Conservation (phyloP, 1,284 basidiomycete genomes). For the Rhodotorula sp. region DNA sequence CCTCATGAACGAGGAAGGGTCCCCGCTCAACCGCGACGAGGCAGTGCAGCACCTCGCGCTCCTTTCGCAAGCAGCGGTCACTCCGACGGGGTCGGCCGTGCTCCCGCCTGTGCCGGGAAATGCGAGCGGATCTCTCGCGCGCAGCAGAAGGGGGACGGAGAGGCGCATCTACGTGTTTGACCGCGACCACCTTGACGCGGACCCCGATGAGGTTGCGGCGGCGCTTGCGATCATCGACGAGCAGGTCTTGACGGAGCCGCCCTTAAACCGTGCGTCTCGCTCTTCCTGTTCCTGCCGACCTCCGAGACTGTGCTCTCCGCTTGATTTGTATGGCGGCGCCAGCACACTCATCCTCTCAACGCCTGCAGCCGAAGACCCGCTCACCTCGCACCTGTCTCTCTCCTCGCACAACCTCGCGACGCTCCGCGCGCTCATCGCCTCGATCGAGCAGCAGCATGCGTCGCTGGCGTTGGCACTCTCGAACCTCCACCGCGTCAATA, state of each 20-base stretch:
- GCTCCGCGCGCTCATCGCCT: slow-evolving; percentile 38
- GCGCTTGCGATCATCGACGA: slow-evolving; percentile 30
- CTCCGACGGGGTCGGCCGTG: neutral
- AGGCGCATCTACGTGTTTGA: slow-evolving; percentile 39
- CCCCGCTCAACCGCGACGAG: slow-evolving; percentile 31
- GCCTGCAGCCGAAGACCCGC: slow-evolving; percentile 35
- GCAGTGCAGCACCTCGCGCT: slow-evolving; percentile 24
- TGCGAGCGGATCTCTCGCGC: too few relatives aligned
- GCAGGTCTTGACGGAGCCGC: slow-evolving; percentile 35
- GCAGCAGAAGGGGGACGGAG: neutral
- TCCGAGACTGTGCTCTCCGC: too few relatives aligned
- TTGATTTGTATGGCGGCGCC: neutral
- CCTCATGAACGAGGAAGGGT: slow-evolving; percentile 41
- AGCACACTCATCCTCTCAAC: neutral
- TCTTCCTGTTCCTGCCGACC: neutral
- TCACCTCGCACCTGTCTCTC: slow-evolving; percentile 41
- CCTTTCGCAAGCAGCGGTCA: slow-evolving; percentile 17
- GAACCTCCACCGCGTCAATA: slow-evolving; percentile 40
- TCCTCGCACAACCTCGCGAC: slow-evolving; percentile 43
- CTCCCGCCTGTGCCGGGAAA: neutral
- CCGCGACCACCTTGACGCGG: slow-evolving; percentile 40
- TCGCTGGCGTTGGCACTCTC: slow-evolving; percentile 38
- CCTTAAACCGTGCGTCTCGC: slow-evolving; percentile 25
- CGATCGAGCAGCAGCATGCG: slow-evolving; percentile 36
- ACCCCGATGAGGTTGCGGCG: slow-evolving; percentile 33